A percentile compares a stretch with the other conserved stretches of the same genome.
Conservation (phyloP, 139 green algal genomes). For the Yamagishiella unicocca region DNA sequence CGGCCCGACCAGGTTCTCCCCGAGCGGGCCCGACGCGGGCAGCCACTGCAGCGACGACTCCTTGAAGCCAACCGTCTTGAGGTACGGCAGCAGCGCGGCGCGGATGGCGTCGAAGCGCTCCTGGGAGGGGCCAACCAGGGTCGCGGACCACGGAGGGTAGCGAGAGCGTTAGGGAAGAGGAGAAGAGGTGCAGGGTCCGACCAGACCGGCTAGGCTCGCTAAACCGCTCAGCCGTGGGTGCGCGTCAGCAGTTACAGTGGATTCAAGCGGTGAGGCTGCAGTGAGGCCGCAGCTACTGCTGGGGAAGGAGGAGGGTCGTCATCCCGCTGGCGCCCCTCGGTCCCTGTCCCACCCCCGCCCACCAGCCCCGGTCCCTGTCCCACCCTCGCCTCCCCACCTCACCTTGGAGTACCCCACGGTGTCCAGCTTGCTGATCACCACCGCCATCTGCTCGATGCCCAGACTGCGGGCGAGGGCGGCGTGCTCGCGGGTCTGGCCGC, state of each 20-base stretch:
- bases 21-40: constrained; percentile 79
- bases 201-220: too few species aligned
- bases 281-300: too few species aligned
- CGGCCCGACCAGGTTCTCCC: constrained; percentile 86
- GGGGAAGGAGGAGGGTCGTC: too few species aligned
- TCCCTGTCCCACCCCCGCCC: too few species aligned
- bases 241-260: too few species aligned
- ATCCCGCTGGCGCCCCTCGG: too few species aligned
- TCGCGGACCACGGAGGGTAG: too few species aligned
- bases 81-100: constrained; percentile 82
- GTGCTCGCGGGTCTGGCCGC: constrained; percentile 96
- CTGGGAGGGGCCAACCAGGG: constrained; percentile 38
- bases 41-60: constrained; percentile 84
- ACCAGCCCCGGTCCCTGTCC: background rate
- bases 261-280: too few species aligned
- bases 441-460: constrained; percentile 92
- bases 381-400: background rate
- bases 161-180: too few species aligned
- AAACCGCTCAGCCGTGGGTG: too few species aligned
- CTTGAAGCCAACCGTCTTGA: constrained; percentile 84
- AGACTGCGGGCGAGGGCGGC: constrained; percentile 91
- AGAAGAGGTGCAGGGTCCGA: too few species aligned
- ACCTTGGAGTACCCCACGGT: constrained; percentile 72
- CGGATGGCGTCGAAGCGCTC: constrained; percentile 86
- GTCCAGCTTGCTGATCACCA: constrained; percentile 94